Conservation (phyloP, 139 green algal genomes). For the Nannochloris sp. region DNA sequence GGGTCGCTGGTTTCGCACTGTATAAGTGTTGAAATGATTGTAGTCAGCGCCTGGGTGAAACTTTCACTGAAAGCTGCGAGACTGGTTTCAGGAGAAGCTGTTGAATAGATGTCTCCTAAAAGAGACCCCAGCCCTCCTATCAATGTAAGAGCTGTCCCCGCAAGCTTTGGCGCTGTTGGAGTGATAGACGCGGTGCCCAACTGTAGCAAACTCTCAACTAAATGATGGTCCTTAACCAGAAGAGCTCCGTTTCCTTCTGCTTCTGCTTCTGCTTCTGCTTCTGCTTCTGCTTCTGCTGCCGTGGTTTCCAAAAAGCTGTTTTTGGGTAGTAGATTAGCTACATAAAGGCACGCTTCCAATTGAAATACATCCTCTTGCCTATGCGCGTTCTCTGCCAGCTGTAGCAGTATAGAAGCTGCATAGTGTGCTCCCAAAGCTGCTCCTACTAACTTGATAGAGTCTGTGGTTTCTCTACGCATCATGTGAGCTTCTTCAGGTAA, state of each 20-base stretch:
- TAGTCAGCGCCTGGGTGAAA: too few species aligned
- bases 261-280: slow-evolving; percentile 17
- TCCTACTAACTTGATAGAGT: slow-evolving; percentile 26
- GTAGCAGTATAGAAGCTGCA: slow-evolving; percentile 7
- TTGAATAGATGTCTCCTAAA: too few species aligned
- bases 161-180: slow-evolving; percentile 37
- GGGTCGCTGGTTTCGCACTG: too few species aligned
- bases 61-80: too few species aligned
- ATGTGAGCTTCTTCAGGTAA: slow-evolving; percentile 41
- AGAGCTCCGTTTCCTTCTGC: slow-evolving; percentile 8
- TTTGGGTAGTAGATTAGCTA: slow-evolving; percentile 55
- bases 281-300: slow-evolving; percentile 24
- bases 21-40: too few species aligned
- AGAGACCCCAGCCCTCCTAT: too few species aligned
- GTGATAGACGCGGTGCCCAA: not conserved
- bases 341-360: slow-evolving; percentile 50
- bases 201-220: not conserved
- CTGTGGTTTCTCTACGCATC: slow-evolving; percentile 43
- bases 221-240: not conserved
- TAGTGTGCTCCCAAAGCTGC: slow-evolving; percentile 2
- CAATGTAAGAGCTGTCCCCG: slow-evolving; percentile 55
- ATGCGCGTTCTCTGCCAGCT: not conserved
- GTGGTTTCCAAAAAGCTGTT: too few species aligned
- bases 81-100: too few species aligned
- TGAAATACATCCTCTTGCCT: not conserved